Evolutionary conservation across 192 early-diverging fungal species (phyloP), one percentile per base, ranked within the genome.

Genomic region (Thamnidium elegans): DNA sequence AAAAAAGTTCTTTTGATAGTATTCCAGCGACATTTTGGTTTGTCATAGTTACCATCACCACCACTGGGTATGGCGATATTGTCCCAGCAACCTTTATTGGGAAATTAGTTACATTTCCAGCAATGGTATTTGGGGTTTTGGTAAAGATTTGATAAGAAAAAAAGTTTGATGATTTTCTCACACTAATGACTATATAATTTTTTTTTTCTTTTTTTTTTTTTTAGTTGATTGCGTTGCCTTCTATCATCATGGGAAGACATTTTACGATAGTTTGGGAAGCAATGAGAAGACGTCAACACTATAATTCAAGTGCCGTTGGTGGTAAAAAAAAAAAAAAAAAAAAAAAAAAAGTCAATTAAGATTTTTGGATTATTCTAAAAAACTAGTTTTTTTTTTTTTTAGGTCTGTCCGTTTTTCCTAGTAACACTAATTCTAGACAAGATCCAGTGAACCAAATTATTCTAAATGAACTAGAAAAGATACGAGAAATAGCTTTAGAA

Each of bases 251-350:
- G 32, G 90, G 90, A 21, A 73, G 88, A 43, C 87, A 91, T 68
- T 91, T 89, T 67, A 89, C 88, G 7, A 74, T 87, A 34, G 90
- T 91, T n/a, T 91, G 87, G 87, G 88, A 91, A 62, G 81, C 83
- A 6, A 84, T 86, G 85, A 67, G 78, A 31, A 72, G 75, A n/a
- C 7, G 60, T 34, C 30, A 30, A 34, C 30, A 23, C 26, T 15
- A 55, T 7, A 34, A 19, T 34, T 26, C 23, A 19, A 34, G 10
- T 11, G 3, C 7, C n/a, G 51, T 11, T 14, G 51, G 26, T 11
- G 44, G 44, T 45, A 45, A 45, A 9, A 45, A 0, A 45, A 9
- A 13, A 17, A 17, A n/a, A 11, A 7, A 47, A 47, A n/a, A n/a
- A 11, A 17, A 17, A 48, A 19, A 48, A 19, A 48, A 10, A 19